Evolutionary conservation across 2,329 filamentous ascomycete species (phyloP).

Genomic region (Pseudocercospora ulei): DNA sequence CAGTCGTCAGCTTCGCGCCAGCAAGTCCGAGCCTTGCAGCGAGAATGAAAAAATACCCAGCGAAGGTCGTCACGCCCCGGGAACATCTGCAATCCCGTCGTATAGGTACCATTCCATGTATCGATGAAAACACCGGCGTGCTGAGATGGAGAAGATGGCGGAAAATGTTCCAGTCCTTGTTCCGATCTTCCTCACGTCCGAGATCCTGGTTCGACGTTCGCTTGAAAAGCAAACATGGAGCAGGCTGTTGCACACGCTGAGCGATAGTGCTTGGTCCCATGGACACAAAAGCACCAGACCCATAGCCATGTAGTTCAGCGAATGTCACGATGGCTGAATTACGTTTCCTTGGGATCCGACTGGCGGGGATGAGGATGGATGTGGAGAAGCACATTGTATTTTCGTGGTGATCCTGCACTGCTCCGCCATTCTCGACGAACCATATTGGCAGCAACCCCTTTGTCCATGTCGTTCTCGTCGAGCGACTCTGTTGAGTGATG

Average conservation of each 20-base stretch:
- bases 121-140: slow-evolving; percentile 53
- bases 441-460: neutral
- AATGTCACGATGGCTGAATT: slow-evolving; percentile 55
- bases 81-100: slow-evolving; percentile 56
- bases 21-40: slow-evolving; percentile 33
- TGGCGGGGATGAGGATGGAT: slow-evolving; percentile 43
- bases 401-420: neutral
- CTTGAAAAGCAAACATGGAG: too few species aligned
- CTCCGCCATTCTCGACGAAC: neutral
- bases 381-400: slow-evolving; percentile 40
- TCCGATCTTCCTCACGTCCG: slow-evolving; percentile 59
- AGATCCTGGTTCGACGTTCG: slow-evolving; percentile 37
- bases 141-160: slow-evolving; percentile 53
- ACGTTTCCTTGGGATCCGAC: slow-evolving; percentile 47
- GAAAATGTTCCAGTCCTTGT: slow-evolving; percentile 57
- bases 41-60: slow-evolving; percentile 39
- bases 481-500: slow-evolving; percentile 4
- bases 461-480: slow-evolving; percentile 5
- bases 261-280: slow-evolving; percentile 56
- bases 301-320: slow-evolving; percentile 59
- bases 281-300: slow-evolving; percentile 56
- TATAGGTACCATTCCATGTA: slow-evolving; percentile 44
- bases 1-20: slow-evolving; percentile 23
- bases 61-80: slow-evolving; percentile 47
- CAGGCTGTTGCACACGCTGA: slow-evolving; percentile 49